Evolutionary conservation across 1,139 yeast species (phyloP).

Genomic region (Pneumocystis sp.): DNA sequence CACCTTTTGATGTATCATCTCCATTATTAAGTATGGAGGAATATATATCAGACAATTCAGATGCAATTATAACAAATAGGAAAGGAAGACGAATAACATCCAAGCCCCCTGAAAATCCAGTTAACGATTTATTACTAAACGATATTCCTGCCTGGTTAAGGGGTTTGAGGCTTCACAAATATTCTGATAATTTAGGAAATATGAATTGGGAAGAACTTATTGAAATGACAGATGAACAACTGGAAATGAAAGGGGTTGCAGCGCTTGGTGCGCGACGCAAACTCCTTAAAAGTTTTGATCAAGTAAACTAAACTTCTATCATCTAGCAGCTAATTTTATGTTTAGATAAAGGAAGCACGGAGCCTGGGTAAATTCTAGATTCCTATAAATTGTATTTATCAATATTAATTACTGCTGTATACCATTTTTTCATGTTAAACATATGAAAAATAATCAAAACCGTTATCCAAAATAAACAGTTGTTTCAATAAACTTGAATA

Average conservation of each 20-base stretch:
- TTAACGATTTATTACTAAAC: constrained; percentile 35
- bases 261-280: constrained; percentile 94
- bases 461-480: neutral
- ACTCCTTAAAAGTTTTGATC: constrained; percentile 38
- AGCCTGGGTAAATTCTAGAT: neutral
- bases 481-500: neutral
- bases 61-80: neutral
- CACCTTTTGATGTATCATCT: constrained; percentile 2
- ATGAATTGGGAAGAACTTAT: constrained; percentile 69
- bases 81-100: constrained; percentile 3
- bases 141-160: constrained; percentile 91
- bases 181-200: constrained; percentile 68
- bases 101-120: constrained; percentile 11
- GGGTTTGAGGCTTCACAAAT: constrained; percentile 76
- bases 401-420: neutral
- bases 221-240: constrained; percentile 48
- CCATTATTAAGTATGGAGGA: constrained; percentile 6
- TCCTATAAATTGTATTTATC: neutral
- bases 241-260: constrained; percentile 69
- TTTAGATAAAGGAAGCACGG: neutral
- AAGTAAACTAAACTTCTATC: neutral
- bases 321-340: neutral
- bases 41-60: constrained; percentile 4
- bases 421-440: neutral
- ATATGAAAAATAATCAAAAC: neutral